Base-by-base conservation (phyloP, 192 early-diverging fungal species). In the Podila minutissima region DNA sequence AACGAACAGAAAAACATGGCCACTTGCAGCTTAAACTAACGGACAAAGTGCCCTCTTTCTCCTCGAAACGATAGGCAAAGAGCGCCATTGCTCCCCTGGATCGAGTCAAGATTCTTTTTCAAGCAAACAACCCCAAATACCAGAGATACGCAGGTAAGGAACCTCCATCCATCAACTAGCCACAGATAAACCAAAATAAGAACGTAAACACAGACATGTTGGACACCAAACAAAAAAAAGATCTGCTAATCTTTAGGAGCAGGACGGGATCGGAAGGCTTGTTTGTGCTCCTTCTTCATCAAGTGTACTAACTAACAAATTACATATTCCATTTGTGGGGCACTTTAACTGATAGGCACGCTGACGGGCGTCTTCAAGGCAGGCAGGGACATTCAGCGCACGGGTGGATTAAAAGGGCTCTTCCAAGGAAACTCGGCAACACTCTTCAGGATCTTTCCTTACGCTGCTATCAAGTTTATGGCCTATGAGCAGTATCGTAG, bases 381-480 rank as follows among this genome's bases (percentile, higher is more conserved):
- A 17, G 88, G 88, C 17, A 67, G 86, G 46, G 89, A 93, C 24
- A 97, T 98, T 32, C 86, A 92, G 46, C 66, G 78, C 51, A 83
- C 84, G 15, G 85, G 89, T 74, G 97, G 97, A 2, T 33, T 92
- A 1, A 84, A 83, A 19, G 96, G 96, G 9, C 87, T 99, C 26
- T 97, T 96, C 68, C 95, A 96, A 86, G 97, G 97, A 49, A 95
- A 99, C 78, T 95, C 93, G 22, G 96, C 94, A 58, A 96, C 96
- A 37, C 81, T 99, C 5, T 83, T 96, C 2, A 83, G 97, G 28
- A 97, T 99, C 67, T 97, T 97, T 75, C 97, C 97, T 6, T 97
- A 97, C 69, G 94, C 95, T 0, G 94, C 95, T 15, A 93, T 99
- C 81, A 97, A 97, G 83, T 99, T 97, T 81, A 95, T 97, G 89